These are phyloP conservation scores for Elsinoe perseae DNA, from an alignment of 2,329 filamentous ascomycete species.

Conservation along the genomic window DNA sequence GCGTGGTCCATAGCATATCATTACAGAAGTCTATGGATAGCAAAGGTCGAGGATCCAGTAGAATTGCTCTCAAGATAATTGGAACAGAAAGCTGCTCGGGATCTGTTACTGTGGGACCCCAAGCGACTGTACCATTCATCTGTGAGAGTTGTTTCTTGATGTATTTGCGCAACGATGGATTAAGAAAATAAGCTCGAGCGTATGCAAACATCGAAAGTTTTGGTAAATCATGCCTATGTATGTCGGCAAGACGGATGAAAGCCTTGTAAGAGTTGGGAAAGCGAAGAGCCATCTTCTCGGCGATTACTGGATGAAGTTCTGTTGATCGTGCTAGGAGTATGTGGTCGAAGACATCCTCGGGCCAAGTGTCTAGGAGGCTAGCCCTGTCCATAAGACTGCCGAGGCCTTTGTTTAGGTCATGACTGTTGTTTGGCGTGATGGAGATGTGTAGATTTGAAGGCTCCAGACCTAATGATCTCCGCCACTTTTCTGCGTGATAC, in stretches of 20 bases:
- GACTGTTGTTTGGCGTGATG: conserved; percentile 7
- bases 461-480: background rate
- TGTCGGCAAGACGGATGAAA: conserved; percentile 6
- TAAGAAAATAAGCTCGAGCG: background rate
- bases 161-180: background rate
- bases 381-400: background rate
- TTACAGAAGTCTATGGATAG: background rate
- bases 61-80: background rate
- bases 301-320: background rate
- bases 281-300: background rate
- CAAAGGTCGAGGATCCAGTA: background rate
- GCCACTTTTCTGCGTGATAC: conserved; percentile 15
- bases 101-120: background rate
- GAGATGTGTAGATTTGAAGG: conserved; percentile 16
- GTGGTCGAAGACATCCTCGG: conserved; percentile 7
- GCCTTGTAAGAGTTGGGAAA: conserved; percentile 3
- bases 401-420: conserved; percentile 16
- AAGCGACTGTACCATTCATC: background rate
- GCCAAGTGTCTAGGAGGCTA: background rate
- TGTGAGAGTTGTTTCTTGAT: background rate
- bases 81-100: background rate
- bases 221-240: background rate
- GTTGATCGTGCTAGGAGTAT: background rate
- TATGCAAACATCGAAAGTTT: conserved; percentile 2
- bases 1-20: background rate